These are phyloP conservation scores for Pleoardoris graminearum DNA, from an alignment of 2,329 filamentous ascomycete genomes.

Conservation along the genomic window DNA sequence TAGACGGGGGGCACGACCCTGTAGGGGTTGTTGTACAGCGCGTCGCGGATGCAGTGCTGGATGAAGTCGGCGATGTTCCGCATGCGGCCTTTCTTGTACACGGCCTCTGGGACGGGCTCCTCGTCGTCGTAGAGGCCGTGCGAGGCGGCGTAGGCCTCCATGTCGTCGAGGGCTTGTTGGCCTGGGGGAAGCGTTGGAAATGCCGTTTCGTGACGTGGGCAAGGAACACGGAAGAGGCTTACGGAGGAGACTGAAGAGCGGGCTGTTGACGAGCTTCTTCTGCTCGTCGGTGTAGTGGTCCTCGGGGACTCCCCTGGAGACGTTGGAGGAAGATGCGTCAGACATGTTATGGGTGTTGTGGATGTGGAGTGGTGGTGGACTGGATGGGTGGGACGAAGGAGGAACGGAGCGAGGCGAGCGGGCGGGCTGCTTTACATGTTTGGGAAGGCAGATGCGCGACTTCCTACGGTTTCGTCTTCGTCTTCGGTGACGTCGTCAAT, in stretches of 20 bases:
- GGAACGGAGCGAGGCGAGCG: too few relatives aligned
- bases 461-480: too few relatives aligned
- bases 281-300: neutral
- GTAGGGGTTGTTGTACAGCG: slow-evolving; percentile 7
- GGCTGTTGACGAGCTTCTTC: slow-evolving; percentile 1
- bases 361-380: too few relatives aligned
- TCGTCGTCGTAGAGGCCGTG: neutral
- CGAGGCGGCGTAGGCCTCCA: neutral
- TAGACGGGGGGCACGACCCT: neutral
- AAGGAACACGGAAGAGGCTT: too few relatives aligned
- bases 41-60: neutral
- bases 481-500: too few relatives aligned
- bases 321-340: neutral
- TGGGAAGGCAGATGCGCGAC: too few relatives aligned
- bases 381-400: too few relatives aligned
- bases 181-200: neutral
- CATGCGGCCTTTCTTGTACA: neutral
- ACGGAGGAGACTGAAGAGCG: neutral
- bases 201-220: too few relatives aligned
- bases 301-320: neutral
- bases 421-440: too few relatives aligned
- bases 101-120: neutral
- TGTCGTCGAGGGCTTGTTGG: neutral
- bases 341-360: neutral
- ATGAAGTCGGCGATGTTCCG: neutral